A percentile compares a stretch with the other conserved stretches of the same genome.
Evolutionary conservation across 2,329 filamentous ascomycete species (phyloP).

Genomic region (Venturia carpophila): DNA sequence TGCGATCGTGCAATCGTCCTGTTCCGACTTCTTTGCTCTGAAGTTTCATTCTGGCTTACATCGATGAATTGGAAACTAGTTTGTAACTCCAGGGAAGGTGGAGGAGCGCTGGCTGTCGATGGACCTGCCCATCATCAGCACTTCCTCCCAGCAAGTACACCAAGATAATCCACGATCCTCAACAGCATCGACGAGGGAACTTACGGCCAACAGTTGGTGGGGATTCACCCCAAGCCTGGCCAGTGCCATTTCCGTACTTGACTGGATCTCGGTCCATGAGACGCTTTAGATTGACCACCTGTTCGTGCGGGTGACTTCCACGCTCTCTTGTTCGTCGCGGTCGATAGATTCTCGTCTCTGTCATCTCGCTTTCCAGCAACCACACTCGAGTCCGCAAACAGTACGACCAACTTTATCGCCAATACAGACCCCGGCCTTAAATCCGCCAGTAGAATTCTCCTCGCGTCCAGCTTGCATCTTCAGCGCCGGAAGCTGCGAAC

Average conservation of each 20-base stretch:
- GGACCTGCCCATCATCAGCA: neutral
- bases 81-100: neutral
- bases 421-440: neutral
- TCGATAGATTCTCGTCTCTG: neutral
- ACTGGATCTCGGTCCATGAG: neutral
- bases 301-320: neutral
- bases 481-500: neutral
- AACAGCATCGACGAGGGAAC: conserved; percentile 1
- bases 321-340: neutral
- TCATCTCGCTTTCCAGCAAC: neutral
- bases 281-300: neutral
- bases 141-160: neutral
- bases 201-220: conserved; percentile 4
- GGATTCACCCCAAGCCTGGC: neutral
- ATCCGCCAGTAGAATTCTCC: conserved; percentile 6
- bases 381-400: neutral
- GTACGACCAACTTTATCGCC: conserved; percentile 5
- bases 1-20: conserved; percentile 8
- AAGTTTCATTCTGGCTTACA: neutral
- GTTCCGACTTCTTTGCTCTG: conserved; percentile 1
- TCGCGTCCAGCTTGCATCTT: conserved; percentile 7
- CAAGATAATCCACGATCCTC: neutral
- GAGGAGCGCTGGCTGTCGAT: neutral
- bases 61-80: conserved; percentile 5
- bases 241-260: neutral